Evolutionary conservation across 176 grass and related monocot species (phyloP), one percentile per base, ranked within the genome.

Genomic region (Aegilops speltoides): DNA sequence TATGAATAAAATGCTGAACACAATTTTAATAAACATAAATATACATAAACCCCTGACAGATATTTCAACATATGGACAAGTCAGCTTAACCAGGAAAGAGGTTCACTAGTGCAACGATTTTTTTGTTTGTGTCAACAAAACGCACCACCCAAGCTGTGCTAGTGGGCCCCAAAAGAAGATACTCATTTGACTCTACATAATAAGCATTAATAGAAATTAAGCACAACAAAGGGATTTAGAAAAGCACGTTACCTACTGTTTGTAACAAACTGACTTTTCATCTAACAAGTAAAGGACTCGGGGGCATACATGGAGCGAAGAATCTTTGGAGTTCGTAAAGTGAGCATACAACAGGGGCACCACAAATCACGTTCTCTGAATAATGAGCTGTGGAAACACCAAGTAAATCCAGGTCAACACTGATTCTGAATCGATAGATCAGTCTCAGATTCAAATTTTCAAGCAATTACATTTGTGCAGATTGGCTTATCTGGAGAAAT

Each of bases 291-390:
- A 33, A 84, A 97, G 94, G 91, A 91, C 43, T 76, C 73, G 2
- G 94, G 91, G 2, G 87, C 94, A 24, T 83, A 88, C 45, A 84
- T 97, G 60, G 91, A 97, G 79, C 88, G 72, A 86, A 90, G 83
- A 81, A 67, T 29, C 31, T 91, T 84, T 50, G 94, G 94, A 60
- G n/a, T 97, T 13, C 41, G 2, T 24, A 86, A 72, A 22, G 94
- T 97, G 38, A 88, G 86, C 73, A 86, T 93, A 76, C 69, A 71
- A 60, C 79, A 29, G 45, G 45, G 46, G 45, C 8, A 76, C 40
- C 64, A 79, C 22, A 87, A 70, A 79, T 48, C 37, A 64, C 75
- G 61, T 81, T 82, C 41, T 78, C 83, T 97, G 60, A 92, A 87
- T 31, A 84, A 86, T 57, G 46, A 88, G 71, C 19, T 14, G 19